Conservation (phyloP, 2,329 filamentous ascomycete genomes). For the Calonectria multiphialidica region DNA sequence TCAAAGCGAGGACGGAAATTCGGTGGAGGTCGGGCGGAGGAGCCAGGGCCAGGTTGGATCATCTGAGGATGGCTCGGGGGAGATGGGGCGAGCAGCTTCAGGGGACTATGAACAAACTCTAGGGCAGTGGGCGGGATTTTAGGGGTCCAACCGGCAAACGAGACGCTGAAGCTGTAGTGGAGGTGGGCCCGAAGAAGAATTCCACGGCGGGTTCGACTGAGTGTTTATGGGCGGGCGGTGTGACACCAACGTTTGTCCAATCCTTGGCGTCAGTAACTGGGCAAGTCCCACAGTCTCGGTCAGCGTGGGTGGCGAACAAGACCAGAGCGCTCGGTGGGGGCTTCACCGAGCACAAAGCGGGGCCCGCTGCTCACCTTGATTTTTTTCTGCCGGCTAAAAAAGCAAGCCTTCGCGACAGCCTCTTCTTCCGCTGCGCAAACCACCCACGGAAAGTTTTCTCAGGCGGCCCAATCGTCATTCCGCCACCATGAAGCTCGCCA, state of each 20-base stretch:
- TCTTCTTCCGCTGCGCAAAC: slow-evolving; percentile 28
- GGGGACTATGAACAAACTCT: slow-evolving; percentile 5
- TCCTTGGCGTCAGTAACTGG: not conserved
- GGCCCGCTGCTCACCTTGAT: slow-evolving; percentile 46
- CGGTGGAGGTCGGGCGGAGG: slow-evolving; percentile 42
- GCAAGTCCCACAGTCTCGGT: slow-evolving; percentile 26
- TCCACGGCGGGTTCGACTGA: not conserved
- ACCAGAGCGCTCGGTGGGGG: slow-evolving; percentile 11
- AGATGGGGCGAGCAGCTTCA: slow-evolving; percentile 24
- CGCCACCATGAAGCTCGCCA: slow-evolving; percentile 80
- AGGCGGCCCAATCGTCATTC: slow-evolving; percentile 21
- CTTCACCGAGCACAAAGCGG: slow-evolving; percentile 41
- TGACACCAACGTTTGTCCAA: not conserved
- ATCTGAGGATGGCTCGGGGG: slow-evolving; percentile 23
- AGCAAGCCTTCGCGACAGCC: slow-evolving; percentile 25
- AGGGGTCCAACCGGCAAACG: slow-evolving; percentile 14
- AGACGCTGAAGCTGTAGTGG: slow-evolving; percentile 11
- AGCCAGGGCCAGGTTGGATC: slow-evolving; percentile 36
- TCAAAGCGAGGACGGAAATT: slow-evolving; percentile 39
- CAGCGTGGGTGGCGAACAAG: slow-evolving; percentile 26
- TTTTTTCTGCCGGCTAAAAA: slow-evolving; percentile 39
- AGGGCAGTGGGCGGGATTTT: slow-evolving; percentile 15
- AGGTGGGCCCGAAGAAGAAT: not conserved
- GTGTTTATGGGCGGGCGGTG: slow-evolving; percentile 13
- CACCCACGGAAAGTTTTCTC: slow-evolving; percentile 30